These are phyloP conservation scores for Lyophyllum atratum DNA, from an alignment of 768 basidiomycete species.

Conservation along the genomic window DNA sequence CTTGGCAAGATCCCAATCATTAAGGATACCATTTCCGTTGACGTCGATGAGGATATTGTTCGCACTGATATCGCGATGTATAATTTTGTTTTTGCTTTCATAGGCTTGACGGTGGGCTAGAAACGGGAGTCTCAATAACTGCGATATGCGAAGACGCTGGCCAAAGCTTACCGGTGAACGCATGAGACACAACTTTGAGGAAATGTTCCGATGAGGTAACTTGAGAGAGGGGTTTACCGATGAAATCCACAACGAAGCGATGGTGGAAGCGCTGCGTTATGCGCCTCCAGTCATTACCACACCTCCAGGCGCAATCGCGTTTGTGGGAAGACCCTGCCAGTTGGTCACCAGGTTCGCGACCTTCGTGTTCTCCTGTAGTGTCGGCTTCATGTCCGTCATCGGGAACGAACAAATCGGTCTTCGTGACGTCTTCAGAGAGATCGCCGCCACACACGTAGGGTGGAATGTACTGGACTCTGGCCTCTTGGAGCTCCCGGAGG, in stretches of 20 bases:
- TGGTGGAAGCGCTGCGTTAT: conserved; percentile 19
- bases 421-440: conserved; percentile 19
- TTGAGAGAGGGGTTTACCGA: conserved; percentile 12
- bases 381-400: background rate
- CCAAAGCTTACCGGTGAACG: conserved; percentile 20
- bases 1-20: conserved; percentile 18
- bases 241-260: conserved; percentile 20
- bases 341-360: background rate
- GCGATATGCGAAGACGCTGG: background rate
- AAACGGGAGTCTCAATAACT: background rate
- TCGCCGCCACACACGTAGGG: conserved; percentile 30
- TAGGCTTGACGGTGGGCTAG: conserved; percentile 12
- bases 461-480: conserved; percentile 23
- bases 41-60: conserved; percentile 13
- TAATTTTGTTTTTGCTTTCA: background rate
- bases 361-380: background rate
- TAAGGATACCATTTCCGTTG: conserved; percentile 9
- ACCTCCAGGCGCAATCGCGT: conserved; percentile 12
- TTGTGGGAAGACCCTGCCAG: background rate
- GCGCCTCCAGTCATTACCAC: background rate
- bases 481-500: conserved; percentile 12
- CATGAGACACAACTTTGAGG: conserved; percentile 21
- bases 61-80: conserved; percentile 14
- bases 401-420: conserved; percentile 9
- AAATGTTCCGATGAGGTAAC: conserved; percentile 20